Evolutionary conservation across 2,329 filamentous ascomycete species (phyloP), one percentile per base, ranked within the genome.

Genomic region (Aciculosporium take): DNA sequence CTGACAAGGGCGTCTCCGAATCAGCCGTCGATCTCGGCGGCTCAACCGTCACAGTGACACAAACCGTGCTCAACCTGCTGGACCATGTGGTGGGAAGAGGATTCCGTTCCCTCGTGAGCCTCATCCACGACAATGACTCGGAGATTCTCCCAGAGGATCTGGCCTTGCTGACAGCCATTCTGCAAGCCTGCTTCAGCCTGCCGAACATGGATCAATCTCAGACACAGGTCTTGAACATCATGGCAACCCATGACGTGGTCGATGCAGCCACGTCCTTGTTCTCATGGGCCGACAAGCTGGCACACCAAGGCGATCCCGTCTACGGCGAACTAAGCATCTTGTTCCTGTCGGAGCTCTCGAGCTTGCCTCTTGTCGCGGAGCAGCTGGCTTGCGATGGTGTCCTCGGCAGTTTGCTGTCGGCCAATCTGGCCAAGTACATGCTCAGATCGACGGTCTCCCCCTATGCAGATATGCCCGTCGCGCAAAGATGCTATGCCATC

Each of bases 261-360:
- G 83, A 89, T 52, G 83, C 87, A 46, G 88, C 87, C 1, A 79
- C 81, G 5, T 86, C 84, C 27, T 71, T 98, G 5, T 96, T 89
- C 61, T 94, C 87, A 0, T 98, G 91, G 91, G 77, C 89, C 4
- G 87, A 96, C 58, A 78, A 81, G 49, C 71, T 96, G 20, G 74
- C 81, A 0, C 72, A 81, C 28, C 74, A 81, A 43, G 77, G 79
- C 23, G 89, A 96, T 55, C 89, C 91, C 0, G 69, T 96, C 24
- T 96, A 95, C 58, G 91, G 88, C 48, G 88, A 95, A 56, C 74
- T 95, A n/a, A 84, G 84, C 52, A 72, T 94, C 31, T 71, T 88
- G 21, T 93, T 96, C 60, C 71, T 98, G 12, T 76, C 94, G 18
- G 84, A 94, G 50, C 72, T 98, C 10, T 94, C 88, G 1, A 80